Evolutionary conservation across 2,329 filamentous ascomycete genomes (phyloP), one percentile per base, ranked within the genome.

Genomic region (Aureobasidium sp.): DNA sequence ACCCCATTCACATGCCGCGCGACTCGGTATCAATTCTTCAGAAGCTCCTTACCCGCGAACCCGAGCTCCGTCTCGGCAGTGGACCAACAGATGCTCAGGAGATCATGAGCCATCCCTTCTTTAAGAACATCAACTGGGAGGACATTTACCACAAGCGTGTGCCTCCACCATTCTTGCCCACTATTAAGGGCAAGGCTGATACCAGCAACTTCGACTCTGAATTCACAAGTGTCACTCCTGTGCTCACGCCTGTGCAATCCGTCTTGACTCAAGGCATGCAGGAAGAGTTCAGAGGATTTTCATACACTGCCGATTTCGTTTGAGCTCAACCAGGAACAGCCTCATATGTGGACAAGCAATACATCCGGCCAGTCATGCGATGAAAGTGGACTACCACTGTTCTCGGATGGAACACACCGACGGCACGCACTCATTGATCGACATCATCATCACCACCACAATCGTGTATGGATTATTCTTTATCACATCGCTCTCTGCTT

Each of bases 141-240:
- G 94, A 99, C 72, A 91, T 99, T 65, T 97, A 97, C 75, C 85
- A 97, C 78, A 99, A 97, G 84, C 85, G 91, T 39, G 86, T 97
- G 23, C 84, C 87, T 59, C 89, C 94, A 60, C 94, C 94, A 0
- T 97, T 97, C 79, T 76, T 92, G 75, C 94, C 94, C 20, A 85
- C 85, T 41, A 96, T 99, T 70, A 94, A 89, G 77, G 95, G 84
- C 73, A 84, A 92, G 9, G 97, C 94, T 47, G 94, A 99, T 78
- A 99, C 94, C n/a, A 97, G 92, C 82, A 99, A 99, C 79, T 99
- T 99, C 75, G 94, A 99, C 74, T 91, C 90, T 51, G 94, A 99
- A 74, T 99, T 99, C 74, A 99, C 94, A 1, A 97, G 93, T 72
- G 94, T 99, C 61, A 99, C 94, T 46, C 94, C 94, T 1, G 94